These are phyloP conservation scores for Podospora sp. DNA, from an alignment of 495 filamentous ascomycete genomes.

Conservation along the genomic window DNA sequence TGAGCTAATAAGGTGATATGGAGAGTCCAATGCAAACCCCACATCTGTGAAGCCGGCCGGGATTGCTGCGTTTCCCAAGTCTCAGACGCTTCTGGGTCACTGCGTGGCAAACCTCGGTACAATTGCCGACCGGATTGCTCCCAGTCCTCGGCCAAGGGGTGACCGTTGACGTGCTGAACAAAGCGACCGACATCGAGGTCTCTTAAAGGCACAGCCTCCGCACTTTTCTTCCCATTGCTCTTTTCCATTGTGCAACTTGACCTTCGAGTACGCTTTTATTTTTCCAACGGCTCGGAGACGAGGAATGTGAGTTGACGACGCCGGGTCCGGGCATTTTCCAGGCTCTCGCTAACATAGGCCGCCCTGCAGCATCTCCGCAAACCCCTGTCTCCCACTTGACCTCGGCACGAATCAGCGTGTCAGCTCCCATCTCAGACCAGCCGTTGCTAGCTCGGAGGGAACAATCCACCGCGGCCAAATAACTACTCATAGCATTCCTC, in stretches of 20 bases:
- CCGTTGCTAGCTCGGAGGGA: constrained; percentile 33
- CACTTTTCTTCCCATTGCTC: not conserved
- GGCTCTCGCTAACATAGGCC: not conserved
- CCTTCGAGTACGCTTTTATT: not conserved
- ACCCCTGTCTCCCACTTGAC: constrained; percentile 28
- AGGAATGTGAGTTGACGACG: constrained; percentile 1
- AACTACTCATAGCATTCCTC: constrained; percentile 39
- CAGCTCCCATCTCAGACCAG: constrained; percentile 41
- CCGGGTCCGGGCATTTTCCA: not conserved
- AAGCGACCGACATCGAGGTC: not conserved
- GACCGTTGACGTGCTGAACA: not conserved
- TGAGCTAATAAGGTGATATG: constrained; percentile 1
- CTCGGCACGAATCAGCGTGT: constrained; percentile 54
- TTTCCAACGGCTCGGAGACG: not conserved
- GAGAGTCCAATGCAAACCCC: constrained; percentile 2
- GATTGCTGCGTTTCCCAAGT: not conserved
- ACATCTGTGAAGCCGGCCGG: not conserved
- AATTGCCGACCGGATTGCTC: not conserved
- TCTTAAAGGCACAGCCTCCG: not conserved
- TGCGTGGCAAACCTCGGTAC: constrained; percentile 8
- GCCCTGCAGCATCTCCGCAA: not conserved
- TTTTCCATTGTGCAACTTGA: not conserved
- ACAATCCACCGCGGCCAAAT: constrained; percentile 38
- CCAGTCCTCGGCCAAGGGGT: not conserved
- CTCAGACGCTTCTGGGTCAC: not conserved